These are phyloP conservation scores for Colletotrichum karsti DNA, from an alignment of 2,329 filamentous ascomycete genomes.

Conservation along the genomic window DNA sequence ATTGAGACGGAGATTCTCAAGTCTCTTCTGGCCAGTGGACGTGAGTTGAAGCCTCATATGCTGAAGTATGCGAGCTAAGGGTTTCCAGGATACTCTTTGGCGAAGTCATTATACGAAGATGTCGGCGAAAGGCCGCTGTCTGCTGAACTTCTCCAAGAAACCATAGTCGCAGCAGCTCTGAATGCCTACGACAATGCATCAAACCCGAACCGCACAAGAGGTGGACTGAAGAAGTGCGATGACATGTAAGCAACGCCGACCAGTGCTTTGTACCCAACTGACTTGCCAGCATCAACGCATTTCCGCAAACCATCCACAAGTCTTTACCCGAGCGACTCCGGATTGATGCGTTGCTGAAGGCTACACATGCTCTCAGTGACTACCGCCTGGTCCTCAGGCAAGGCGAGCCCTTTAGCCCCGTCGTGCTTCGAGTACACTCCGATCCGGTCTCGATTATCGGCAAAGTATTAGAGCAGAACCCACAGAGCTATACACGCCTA, in stretches of 20 bases:
- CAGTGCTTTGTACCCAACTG: conserved; percentile 24
- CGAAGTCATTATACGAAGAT: conserved; percentile 68
- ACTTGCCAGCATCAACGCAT: conserved; percentile 65
- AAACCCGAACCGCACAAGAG: conserved; percentile 80
- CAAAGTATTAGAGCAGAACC: conserved; percentile 80
- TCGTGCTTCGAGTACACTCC: conserved; percentile 78
- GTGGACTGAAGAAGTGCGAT: conserved; percentile 79
- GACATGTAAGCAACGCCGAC: conserved; percentile 67
- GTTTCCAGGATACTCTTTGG: conserved; percentile 67
- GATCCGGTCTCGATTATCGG: conserved; percentile 79
- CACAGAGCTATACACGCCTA: conserved; percentile 76
- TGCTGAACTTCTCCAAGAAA: conserved; percentile 61
- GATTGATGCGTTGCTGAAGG: conserved; percentile 71
- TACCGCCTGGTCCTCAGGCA: conserved; percentile 83
- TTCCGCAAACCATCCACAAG: conserved; percentile 64
- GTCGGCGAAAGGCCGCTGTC: conserved; percentile 58
- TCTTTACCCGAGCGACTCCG: conserved; percentile 61
- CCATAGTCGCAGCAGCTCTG: conserved; percentile 71
- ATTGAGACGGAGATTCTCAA: conserved; percentile 79
- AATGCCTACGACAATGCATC: conserved; percentile 82
- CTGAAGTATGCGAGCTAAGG: not conserved
- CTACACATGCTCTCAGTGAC: conserved; percentile 78
- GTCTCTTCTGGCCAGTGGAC: conserved; percentile 67
- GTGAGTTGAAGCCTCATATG: conserved; percentile 51
- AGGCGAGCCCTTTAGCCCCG: conserved; percentile 81